Conservation (phyloP, 2,329 filamentous ascomycete genomes). For the Hypoxylon sp. region DNA sequence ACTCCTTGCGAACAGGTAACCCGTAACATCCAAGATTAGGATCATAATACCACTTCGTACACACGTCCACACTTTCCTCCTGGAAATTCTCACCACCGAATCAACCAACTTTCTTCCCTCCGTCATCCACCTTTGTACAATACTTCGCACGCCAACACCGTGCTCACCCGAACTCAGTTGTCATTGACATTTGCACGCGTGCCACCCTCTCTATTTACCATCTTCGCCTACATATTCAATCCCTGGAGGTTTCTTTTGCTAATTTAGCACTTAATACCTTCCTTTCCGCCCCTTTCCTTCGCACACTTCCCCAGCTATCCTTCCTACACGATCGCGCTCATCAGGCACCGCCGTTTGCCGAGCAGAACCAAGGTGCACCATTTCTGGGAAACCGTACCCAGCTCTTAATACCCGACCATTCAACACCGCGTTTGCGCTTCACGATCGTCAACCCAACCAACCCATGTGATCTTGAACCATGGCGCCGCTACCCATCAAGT, state of each 20-base stretch:
- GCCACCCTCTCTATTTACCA: constrained; percentile 48
- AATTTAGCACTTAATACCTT: constrained; percentile 45
- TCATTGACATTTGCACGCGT: constrained; percentile 34
- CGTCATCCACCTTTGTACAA: constrained; percentile 45
- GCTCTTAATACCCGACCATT: constrained; percentile 31
- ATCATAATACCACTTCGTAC: constrained; percentile 34
- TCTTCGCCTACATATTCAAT: constrained; percentile 46
- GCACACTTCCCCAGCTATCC: constrained; percentile 26
- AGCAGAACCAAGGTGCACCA: constrained; percentile 21
- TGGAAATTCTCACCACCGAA: constrained; percentile 45
- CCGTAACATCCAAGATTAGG: constrained; percentile 46
- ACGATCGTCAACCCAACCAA: constrained; percentile 26
- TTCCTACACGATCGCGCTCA: constrained; percentile 28
- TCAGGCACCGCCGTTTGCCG: constrained; percentile 14
- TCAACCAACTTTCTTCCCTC: constrained; percentile 40
- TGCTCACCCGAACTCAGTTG: constrained; percentile 21
- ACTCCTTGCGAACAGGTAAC: constrained; percentile 54
- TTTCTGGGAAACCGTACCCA: constrained; percentile 24
- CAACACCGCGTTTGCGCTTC: constrained; percentile 40
- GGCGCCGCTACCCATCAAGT: constrained; percentile 89
- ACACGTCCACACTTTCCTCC: constrained; percentile 43
- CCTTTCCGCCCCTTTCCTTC: constrained; percentile 38
- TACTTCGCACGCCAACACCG: constrained; percentile 40
- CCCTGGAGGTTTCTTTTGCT: constrained; percentile 44
- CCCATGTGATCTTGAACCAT: constrained; percentile 59